Evolutionary conservation across 345 rosid genomes (phyloP).

Genomic region (Eucalyptus cloeziana): DNA sequence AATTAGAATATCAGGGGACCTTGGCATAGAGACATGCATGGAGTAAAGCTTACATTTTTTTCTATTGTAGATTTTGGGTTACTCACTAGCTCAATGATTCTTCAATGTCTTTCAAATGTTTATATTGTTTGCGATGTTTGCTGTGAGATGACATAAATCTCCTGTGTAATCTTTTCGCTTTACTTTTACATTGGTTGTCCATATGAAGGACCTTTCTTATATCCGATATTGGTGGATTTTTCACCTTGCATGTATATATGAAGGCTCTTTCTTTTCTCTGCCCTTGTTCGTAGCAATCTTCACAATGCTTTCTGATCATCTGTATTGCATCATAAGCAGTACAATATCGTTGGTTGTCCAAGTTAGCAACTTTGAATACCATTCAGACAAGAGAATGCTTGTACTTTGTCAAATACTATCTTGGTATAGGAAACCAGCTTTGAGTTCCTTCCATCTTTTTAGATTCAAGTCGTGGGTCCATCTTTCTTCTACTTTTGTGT

Average conservation of each 20-base stretch:
- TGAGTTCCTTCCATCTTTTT: background rate
- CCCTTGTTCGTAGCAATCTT: background rate
- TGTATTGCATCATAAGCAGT: background rate
- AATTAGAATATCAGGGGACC: background rate
- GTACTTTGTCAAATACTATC: background rate
- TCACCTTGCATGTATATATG: background rate
- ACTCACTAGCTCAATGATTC: background rate
- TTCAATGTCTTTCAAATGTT: background rate
- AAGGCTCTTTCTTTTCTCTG: background rate
- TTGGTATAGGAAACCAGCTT: background rate
- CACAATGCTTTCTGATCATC: background rate
- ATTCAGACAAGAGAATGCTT: background rate
- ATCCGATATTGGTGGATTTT: background rate
- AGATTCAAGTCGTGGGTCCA: background rate
- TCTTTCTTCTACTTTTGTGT: background rate
- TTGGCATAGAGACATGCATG: background rate
- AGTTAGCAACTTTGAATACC: background rate
- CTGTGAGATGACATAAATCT: background rate
- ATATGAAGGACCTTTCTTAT: background rate
- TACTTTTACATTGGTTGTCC: background rate
- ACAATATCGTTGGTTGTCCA: background rate
- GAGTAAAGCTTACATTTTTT: background rate
- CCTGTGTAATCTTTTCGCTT: background rate
- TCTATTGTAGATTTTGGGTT: background rate
- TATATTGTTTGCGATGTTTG: background rate